Base-by-base conservation (phyloP, 2,329 filamentous ascomycete genomes). In the Rhinocladiella mackenziei region DNA sequence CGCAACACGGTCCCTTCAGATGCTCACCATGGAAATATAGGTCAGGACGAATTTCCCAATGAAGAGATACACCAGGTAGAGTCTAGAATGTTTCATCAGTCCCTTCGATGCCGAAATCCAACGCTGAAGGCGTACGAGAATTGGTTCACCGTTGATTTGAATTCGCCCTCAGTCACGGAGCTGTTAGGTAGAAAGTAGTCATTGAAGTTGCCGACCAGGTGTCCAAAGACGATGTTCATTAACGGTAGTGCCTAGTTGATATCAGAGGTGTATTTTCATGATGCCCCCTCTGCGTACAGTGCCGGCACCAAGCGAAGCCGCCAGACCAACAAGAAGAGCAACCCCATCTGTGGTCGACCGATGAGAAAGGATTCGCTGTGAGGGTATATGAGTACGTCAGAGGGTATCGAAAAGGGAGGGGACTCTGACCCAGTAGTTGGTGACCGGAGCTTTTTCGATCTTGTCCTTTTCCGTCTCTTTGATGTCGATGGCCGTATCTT, bases 161-260 rank as follows among this genome's bases (percentile, higher is more conserved):
- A 82, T 5, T 69, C 58, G 1, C 63, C 65, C 14, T 72, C 65
- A 1, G 66, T 71, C 23, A 70, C 59, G 3, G 49, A 47, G 2
- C 67, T 69, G 55, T 17, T 60, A 36, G 70, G 70, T 58, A 63
- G 26, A 67, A 75, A 75, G 57, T 80, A 83, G n/a, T 65, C 62
- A 39, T 72, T 77, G 54, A 82, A 81, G 6, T 71, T 65, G 5
- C 74, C 74, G 33, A 80, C 70, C 23, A 75, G 69, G 26, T 63
- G 62, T 53, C 77, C 77, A 58, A 81, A 78, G 5, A 81, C 66
- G 28, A 81, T 64, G 26, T 78, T 76, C 75, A 82, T 80, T 23
- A 77, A 53, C 8, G 55, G 55, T 8, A 57, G 35, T 10, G 48
- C 44, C 36, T 55, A 13, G 7, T 11, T 2, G 28, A 3, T 36